Base-by-base conservation (phyloP, 1,284 basidiomycete species). In the Rhodofomes roseus region DNA sequence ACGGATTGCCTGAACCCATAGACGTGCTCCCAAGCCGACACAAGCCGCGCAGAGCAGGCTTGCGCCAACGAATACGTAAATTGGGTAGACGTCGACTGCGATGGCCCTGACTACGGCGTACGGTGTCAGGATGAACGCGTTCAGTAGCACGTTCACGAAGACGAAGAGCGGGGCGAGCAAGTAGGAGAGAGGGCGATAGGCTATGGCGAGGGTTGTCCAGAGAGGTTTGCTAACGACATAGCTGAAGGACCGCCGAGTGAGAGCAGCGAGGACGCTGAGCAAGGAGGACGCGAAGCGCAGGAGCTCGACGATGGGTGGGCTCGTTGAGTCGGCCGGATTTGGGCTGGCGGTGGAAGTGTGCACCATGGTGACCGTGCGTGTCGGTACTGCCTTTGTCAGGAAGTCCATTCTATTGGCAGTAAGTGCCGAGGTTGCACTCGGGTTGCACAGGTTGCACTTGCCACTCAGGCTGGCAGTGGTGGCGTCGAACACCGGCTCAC, bases 1-100 rank as follows among this genome's bases (percentile, higher is more conserved):
- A 4, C 48, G 27, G 8, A 68, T 43, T 9, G 40, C 54, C 9
- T 36, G 23, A 0, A 63, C 52, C 20, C 60, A 12, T 7, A 59
- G 56, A 36, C 82, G 74, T 0, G 81, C 85, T 2, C 74, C 65
- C 0, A 79, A 56, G 0, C 86, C 86, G 0, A 89, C 52, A 12
- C 79, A 31, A 0, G 70, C 74, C 0, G 86, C 86, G 25, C 75
- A 75, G 51, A 89, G 79, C 63, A 80, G 82, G 1, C 85, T 81
- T 0, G 81, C 78, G 5, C 83, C 84, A 36, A 80, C 75, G 62
- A 89, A 81, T 23, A 85, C 78, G 62, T 89, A 89, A 37, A 87
- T 54, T 0, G 87, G 87, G 60, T 85, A 86, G 2, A 87, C 39
- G 20, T 77, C 77, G 22, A 81, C 76, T 18, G 79, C 66, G 29